phyloP scores from a whole-genome alignment of 2,329 filamentous ascomycete genomes.

The Penicillium sp. region DNA sequence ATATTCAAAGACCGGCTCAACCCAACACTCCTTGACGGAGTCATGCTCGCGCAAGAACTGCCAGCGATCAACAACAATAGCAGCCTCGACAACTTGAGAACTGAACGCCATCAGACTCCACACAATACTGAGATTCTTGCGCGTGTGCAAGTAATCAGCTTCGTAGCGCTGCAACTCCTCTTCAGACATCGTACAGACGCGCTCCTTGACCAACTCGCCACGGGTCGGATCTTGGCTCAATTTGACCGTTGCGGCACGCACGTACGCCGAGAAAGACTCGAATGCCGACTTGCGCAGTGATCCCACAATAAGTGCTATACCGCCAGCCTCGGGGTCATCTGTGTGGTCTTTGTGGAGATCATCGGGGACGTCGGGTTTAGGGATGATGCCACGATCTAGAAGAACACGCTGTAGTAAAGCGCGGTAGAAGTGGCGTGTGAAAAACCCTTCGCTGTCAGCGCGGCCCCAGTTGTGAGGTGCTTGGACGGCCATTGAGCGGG shows the following conservation, averaged over 20 bases:
- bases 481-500: slow-evolving; percentile 97
- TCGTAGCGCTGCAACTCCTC: slow-evolving; percentile 74
- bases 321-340: slow-evolving; percentile 25
- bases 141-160: slow-evolving; percentile 59
- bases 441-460: slow-evolving; percentile 79
- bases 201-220: slow-evolving; percentile 60
- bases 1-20: slow-evolving; percentile 91
- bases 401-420: slow-evolving; percentile 90
- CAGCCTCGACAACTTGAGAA: slow-evolving; percentile 80
- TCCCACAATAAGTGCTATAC: slow-evolving; percentile 80
- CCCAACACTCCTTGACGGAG: slow-evolving; percentile 74
- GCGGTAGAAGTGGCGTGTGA: slow-evolving; percentile 89
- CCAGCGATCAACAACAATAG: slow-evolving; percentile 90
- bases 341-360: slow-evolving; percentile 28
- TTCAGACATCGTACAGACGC: slow-evolving; percentile 68
- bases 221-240: slow-evolving; percentile 61
- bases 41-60: slow-evolving; percentile 79
- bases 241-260: slow-evolving; percentile 76
- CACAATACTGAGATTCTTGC: slow-evolving; percentile 78
- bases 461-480: slow-evolving; percentile 88
- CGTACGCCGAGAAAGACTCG: slow-evolving; percentile 69
- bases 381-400: slow-evolving; percentile 75
- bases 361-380: slow-evolving; percentile 46
- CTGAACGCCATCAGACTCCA: slow-evolving; percentile 98
- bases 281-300: slow-evolving; percentile 80